These are phyloP conservation scores for Entomortierella chlamydospora DNA, from an alignment of 192 early-diverging fungal species.

Conservation along the genomic window DNA sequence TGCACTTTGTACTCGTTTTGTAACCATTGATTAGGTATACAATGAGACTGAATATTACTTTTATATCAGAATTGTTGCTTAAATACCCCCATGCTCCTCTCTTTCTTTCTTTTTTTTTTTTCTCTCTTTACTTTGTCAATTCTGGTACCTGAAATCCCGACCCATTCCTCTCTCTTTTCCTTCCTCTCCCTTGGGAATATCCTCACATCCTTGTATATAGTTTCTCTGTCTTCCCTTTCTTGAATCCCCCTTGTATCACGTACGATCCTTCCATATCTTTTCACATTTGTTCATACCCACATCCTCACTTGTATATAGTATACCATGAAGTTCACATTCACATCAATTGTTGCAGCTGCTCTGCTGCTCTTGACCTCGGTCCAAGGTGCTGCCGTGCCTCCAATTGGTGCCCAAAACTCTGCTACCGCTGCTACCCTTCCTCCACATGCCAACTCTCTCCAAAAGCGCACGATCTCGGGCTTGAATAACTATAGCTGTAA, in stretches of 20 bases:
- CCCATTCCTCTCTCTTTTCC: not conserved
- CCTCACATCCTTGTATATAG: constrained; percentile 2
- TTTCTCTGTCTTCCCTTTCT: not conserved
- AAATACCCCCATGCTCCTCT: not conserved
- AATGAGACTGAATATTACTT: too few species aligned
- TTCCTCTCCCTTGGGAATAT: not conserved
- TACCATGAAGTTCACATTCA: constrained; percentile 14
- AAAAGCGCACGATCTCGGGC: constrained; percentile 25
- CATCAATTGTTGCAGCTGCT: constrained; percentile 4
- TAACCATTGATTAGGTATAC: too few species aligned
- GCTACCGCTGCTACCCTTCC: not conserved
- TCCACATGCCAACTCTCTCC: not conserved
- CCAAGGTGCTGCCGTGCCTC: constrained; percentile 15
- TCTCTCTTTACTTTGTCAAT: too few species aligned
- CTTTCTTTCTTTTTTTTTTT: not conserved
- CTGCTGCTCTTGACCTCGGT: not conserved
- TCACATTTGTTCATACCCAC: not conserved
- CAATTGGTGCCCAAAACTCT: too few species aligned
- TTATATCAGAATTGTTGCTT: not conserved
- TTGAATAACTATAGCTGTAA: constrained; percentile 41
- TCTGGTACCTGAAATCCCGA: constrained; percentile 5
- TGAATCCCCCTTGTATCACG: not conserved
- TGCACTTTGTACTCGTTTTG: too few species aligned
- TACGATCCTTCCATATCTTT: not conserved
- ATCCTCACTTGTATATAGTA: not conserved